Conservation (phyloP, 1,284 basidiomycete species). For the Thecaphora thlaspeos region DNA sequence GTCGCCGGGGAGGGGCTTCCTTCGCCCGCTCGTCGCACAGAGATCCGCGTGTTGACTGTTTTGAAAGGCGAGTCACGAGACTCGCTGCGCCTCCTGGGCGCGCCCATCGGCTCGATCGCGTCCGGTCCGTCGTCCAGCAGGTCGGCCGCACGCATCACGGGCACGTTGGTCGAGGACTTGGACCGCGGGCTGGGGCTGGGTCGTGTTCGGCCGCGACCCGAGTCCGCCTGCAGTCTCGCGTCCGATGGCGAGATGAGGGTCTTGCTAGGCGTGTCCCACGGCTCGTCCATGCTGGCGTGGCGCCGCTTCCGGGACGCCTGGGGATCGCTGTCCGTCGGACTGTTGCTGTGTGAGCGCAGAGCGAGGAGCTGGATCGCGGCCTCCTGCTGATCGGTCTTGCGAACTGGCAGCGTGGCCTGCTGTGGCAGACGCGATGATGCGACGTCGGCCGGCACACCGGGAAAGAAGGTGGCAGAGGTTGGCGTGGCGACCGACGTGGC, state of each 20-base stretch:
- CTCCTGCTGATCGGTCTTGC: constrained; percentile 28
- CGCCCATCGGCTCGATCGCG: too few relatives aligned
- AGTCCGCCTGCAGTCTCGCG: background rate
- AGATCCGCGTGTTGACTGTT: too few relatives aligned
- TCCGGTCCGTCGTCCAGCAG: too few relatives aligned
- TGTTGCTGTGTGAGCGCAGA: constrained; percentile 31
- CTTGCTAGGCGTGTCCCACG: constrained; percentile 5
- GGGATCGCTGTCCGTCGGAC: constrained; percentile 20
- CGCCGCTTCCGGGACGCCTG: background rate
- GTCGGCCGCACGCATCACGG: too few relatives aligned
- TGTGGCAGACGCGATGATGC: background rate
- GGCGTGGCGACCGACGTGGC: constrained; percentile 32
- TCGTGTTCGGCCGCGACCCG: background rate
- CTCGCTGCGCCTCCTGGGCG: too few relatives aligned
- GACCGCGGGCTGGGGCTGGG: constrained; percentile 2
- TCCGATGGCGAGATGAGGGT: constrained; percentile 1
- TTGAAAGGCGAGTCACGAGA: too few relatives aligned
- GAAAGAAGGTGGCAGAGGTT: constrained; percentile 17
- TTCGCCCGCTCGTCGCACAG: too few relatives aligned
- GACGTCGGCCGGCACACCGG: too few relatives aligned
- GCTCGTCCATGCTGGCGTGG: background rate
- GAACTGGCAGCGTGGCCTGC: background rate
- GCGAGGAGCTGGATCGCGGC: constrained; percentile 33
- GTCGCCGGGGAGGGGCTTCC: constrained; percentile 24
- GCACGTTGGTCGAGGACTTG: background rate